Percentiles rank a stretch among this genome's conserved stretches.
Evolutionary conservation across 306 rosid species (phyloP).

Genomic region (Hippophae gyantsensis): DNA sequence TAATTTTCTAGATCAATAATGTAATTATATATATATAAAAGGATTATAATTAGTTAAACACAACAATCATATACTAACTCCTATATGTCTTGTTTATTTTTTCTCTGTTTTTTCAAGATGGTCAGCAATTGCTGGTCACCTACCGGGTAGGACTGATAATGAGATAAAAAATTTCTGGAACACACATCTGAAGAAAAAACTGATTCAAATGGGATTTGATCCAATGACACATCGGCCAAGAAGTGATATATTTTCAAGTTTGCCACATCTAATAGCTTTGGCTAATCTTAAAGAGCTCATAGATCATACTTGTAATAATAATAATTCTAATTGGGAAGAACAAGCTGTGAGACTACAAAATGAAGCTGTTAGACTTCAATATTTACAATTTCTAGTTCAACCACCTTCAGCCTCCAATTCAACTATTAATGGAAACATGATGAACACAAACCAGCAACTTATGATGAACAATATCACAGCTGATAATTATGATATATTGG

Average conservation of each 20-base stretch:
- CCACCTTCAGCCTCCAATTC: conserved; percentile 13
- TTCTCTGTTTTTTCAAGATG: conserved; percentile 24
- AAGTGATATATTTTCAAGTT: conserved; percentile 49
- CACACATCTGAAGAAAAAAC: conserved; percentile 52
- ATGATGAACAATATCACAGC: too few species aligned
- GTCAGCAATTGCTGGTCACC: conserved; percentile 59
- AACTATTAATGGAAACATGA: conserved; percentile 8
- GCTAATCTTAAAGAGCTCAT: conserved; percentile 55
- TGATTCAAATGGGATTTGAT: conserved; percentile 56
- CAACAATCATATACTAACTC: not conserved
- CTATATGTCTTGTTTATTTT: not conserved
- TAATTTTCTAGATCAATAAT: too few species aligned
- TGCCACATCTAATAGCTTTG: conserved; percentile 56
- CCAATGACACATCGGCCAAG: conserved; percentile 61
- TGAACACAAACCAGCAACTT: conserved; percentile 3
- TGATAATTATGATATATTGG: not conserved
- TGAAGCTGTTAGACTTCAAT: conserved; percentile 45
- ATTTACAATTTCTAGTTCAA: conserved; percentile 41
- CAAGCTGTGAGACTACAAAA: conserved; percentile 39
- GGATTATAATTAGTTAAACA: not conserved
- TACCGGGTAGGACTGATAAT: conserved; percentile 57
- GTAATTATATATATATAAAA: not conserved
- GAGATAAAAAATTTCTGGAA: conserved; percentile 61
- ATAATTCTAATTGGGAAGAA: conserved; percentile 28
- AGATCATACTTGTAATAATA: conserved; percentile 19